Percentiles rank a stretch among this genome's conserved stretches.
These are phyloP conservation scores for Luffa acutangula DNA, from an alignment of 306 rosid species.

Conservation along the genomic window DNA sequence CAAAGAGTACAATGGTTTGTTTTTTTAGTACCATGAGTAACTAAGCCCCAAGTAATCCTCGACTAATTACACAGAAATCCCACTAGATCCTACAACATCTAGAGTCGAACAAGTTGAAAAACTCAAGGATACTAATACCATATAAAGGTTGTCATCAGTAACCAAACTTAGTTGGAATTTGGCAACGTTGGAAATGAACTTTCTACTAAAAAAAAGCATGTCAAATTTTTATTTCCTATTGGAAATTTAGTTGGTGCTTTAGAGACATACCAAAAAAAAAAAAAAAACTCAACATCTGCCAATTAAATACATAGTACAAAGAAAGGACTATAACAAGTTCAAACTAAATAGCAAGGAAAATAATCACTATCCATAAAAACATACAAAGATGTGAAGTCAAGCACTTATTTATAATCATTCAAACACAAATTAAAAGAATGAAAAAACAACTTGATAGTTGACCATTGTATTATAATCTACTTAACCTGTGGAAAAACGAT, in stretches of 20 bases:
- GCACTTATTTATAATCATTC: background rate
- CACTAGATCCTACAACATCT: background rate
- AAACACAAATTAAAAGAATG: background rate
- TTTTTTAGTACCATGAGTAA: background rate
- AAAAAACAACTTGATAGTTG: background rate
- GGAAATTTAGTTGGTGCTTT: too few species aligned
- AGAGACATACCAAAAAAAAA: too few species aligned
- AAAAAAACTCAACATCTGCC: conserved; percentile 3
- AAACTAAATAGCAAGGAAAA: background rate
- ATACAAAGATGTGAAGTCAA: background rate
- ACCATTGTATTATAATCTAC: background rate
- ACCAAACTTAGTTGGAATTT: background rate
- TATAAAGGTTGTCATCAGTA: background rate
- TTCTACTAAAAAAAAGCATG: too few species aligned
- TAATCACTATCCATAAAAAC: background rate
- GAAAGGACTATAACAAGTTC: background rate
- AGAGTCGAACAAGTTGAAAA: background rate
- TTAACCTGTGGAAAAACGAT: background rate
- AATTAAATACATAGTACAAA: background rate
- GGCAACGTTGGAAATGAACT: too few species aligned
- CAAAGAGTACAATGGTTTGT: background rate
- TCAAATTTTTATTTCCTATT: too few species aligned
- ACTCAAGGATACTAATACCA: background rate
- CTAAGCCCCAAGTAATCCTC: background rate
- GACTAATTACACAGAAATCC: background rate